A percentile compares a stretch with the other conserved stretches of the same genome.
phyloP scores from a whole-genome alignment of 75 land plant genomes.

The Picea sitchensis region DNA sequence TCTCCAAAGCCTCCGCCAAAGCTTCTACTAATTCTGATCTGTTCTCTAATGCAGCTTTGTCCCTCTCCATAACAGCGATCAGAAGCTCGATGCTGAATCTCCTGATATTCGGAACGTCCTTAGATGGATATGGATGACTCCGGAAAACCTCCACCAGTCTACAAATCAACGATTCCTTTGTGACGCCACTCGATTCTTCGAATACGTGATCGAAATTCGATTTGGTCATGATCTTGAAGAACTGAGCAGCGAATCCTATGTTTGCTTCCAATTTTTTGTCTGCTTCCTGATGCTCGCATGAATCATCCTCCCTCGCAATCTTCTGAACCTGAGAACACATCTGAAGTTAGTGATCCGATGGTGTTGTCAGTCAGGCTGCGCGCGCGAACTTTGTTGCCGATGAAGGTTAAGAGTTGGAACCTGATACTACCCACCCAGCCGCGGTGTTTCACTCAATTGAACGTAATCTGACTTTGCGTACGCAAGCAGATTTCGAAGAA shows the following conservation, averaged over 20 bases:
- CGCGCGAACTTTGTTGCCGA: no score
- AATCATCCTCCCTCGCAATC: no score
- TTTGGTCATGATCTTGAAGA: conserved; percentile 26
- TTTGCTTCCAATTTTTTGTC: no score
- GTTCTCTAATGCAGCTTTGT: background rate
- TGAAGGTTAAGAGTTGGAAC: no score
- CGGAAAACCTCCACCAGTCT: no score
- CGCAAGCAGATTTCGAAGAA: conserved; percentile 18
- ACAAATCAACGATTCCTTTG: background rate
- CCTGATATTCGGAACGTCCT: background rate
- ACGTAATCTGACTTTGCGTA: conserved; percentile 33
- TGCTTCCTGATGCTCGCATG: background rate
- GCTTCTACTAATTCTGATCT: background rate
- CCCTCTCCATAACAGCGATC: background rate
- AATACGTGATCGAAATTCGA: conserved; percentile 23
- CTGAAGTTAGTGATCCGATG: no score
- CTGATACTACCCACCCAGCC: no score
- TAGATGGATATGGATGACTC: background rate
- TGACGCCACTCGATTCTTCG: conserved; percentile 16
- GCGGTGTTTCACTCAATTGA: conserved; percentile 15
- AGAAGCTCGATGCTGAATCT: no score
- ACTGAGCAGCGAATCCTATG: conserved; percentile 31
- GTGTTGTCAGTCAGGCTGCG: no score
- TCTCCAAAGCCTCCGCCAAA: background rate
- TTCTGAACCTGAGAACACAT: no score